A percentile compares a stretch with the other conserved stretches of the same genome.
Evolutionary conservation across 1,284 basidiomycete genomes (phyloP).

Genomic region (Microbotryum lychnidis-dioicae): DNA sequence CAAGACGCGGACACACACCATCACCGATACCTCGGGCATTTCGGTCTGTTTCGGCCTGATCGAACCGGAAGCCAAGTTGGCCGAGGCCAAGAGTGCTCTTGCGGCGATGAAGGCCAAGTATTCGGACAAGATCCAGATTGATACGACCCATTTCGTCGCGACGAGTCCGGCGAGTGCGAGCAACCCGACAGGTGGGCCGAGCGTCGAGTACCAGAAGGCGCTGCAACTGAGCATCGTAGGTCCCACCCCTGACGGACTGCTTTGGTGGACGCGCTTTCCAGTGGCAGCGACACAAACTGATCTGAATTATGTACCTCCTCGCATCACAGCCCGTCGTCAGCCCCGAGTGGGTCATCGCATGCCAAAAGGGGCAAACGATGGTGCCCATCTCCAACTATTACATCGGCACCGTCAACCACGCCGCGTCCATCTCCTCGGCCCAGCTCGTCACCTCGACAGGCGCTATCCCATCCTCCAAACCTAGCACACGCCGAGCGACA

Average conservation of each 20-base stretch:
- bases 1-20: constrained; percentile 77
- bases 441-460: constrained; percentile 22
- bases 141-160: constrained; percentile 93
- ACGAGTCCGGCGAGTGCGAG: constrained; percentile 61
- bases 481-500: not conserved
- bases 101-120: constrained; percentile 75
- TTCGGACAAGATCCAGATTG: constrained; percentile 88
- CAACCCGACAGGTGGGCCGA: constrained; percentile 51
- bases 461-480: not conserved
- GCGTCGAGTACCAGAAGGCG: constrained; percentile 81
- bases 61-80: constrained; percentile 62
- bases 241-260: constrained; percentile 28
- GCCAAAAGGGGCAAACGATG: constrained; percentile 34
- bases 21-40: constrained; percentile 86
- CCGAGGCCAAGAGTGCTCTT: constrained; percentile 67
- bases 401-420: constrained; percentile 29
- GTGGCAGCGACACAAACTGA: not conserved
- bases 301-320: not conserved
- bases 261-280: not conserved
- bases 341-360: constrained; percentile 38
- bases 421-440: constrained; percentile 30
- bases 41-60: constrained; percentile 85
- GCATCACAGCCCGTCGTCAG: constrained; percentile 34
- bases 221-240: constrained; percentile 61
- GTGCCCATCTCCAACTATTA: constrained; percentile 36